These are phyloP conservation scores for Apiotrichum brassicae DNA, from an alignment of 1,284 basidiomycete species.

Conservation along the genomic window DNA sequence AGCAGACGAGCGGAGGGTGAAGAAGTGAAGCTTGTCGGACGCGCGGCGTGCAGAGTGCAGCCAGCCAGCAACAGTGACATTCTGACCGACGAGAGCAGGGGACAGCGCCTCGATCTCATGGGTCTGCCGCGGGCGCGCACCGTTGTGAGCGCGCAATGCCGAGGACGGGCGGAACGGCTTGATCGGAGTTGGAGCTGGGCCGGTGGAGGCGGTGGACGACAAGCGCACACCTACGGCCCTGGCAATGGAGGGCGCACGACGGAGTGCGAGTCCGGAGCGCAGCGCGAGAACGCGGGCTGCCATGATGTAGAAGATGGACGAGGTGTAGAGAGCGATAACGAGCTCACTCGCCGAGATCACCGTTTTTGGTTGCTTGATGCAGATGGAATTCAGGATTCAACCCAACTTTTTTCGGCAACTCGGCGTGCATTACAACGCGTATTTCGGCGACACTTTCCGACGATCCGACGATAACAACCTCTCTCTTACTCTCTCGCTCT, in stretches of 20 bases:
- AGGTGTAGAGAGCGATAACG: neutral
- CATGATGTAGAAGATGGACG: neutral
- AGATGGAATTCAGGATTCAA: neutral
- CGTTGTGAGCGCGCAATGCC: constrained; percentile 11
- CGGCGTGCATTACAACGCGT: too few species aligned
- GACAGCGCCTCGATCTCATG: constrained; percentile 61
- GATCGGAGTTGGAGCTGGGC: neutral
- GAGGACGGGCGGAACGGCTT: constrained; percentile 8
- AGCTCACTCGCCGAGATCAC: neutral
- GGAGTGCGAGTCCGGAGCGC: neutral
- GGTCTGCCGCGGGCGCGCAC: constrained; percentile 42
- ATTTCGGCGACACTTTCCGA: neutral
- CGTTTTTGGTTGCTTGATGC: neutral
- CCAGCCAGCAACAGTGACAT: constrained; percentile 66
- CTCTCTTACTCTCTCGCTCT: neutral
- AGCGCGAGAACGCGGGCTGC: neutral
- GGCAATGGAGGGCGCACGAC: neutral
- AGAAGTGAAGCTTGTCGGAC: constrained; percentile 41
- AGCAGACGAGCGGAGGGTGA: constrained; percentile 66
- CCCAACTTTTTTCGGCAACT: neutral
- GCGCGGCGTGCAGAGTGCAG: constrained; percentile 60
- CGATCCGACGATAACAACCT: too few species aligned
- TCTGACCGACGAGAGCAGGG: constrained; percentile 52
- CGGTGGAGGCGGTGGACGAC: neutral
- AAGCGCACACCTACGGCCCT: neutral